Evolutionary conservation across 2,329 filamentous ascomycete species (phyloP).

Genomic region (Thelonectria olida): DNA sequence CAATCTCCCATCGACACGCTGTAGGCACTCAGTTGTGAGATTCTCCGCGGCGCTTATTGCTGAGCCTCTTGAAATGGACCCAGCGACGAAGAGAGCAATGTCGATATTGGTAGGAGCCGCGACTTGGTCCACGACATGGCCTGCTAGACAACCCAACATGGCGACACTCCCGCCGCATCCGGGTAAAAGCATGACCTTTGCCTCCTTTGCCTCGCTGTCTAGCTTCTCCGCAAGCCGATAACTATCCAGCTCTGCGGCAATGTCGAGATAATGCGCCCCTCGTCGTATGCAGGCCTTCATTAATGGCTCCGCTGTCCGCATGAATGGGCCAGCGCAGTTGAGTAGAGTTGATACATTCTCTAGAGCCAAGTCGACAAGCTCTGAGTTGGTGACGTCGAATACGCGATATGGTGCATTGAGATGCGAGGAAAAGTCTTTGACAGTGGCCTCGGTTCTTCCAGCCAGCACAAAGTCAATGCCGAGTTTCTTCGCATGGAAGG

Average conservation of each 20-base stretch:
- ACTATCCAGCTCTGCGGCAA: background rate
- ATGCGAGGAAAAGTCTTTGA: background rate
- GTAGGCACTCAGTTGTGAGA: background rate
- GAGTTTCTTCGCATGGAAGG: background rate
- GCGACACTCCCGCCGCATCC: slow-evolving; percentile 1
- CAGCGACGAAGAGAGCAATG: background rate
- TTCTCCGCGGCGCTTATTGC: background rate
- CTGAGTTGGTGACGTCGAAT: background rate
- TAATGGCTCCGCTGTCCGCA: background rate
- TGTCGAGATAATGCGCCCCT: background rate
- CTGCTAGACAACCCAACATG: background rate
- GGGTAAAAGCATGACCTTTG: background rate
- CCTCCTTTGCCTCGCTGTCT: background rate
- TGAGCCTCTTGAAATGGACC: background rate
- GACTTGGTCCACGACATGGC: background rate
- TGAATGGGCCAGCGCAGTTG: slow-evolving; percentile 1
- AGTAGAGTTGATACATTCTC: background rate
- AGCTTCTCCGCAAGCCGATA: background rate
- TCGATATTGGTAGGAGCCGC: background rate
- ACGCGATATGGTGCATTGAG: background rate
- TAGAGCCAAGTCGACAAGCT: background rate
- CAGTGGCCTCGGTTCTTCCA: background rate
- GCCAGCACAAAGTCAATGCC: background rate
- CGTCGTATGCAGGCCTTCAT: background rate
- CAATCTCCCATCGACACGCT: background rate